Evolutionary conservation across 83 land plant genomes (phyloP), one percentile per base, ranked within the genome.

Genomic region (Picea abies): DNA sequence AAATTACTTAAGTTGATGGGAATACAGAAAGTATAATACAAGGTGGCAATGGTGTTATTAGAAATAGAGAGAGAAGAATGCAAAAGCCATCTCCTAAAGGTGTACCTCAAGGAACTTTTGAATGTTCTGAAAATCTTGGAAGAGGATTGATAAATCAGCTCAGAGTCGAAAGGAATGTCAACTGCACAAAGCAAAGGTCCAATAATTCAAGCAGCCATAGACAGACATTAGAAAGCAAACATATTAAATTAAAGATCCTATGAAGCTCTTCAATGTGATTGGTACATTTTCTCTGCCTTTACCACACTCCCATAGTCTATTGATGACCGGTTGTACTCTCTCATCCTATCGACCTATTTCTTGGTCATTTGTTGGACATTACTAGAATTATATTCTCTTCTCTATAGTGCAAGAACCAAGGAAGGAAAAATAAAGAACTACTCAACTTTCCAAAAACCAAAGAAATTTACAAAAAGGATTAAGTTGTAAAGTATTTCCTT

Each of bases 101-200:
- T 78, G 49, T 78, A 26, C 63, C 63, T 58, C 39, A 78, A 56
- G 35, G 39, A 22, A 78, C 41, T 60, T 56, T 60, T 78, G 20
- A 15, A 78, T 32, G 9, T 19, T 32, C 62, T 60, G 11, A 78
- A 26, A 4, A 44, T 73, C 58, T 19, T n/a, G 25, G 25, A 73
- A 5, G 47, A 10, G 58, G 26, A 73, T 32, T 32, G 35, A 32
- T 32, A 32, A 32, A 32, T 32, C 35, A 1, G 35, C 1, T 32
- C 35, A 32, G 35, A 32, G 35, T 32, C 35, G 2, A 32, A 32
- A 32, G 35, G 35, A 32, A 32, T 32, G 35, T 32, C 35, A 32
- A 32, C 35, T 32, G 35, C 1, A 32, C 35, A 32, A 32, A 32
- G 35, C 0, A 32, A 32, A 32, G 35, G 35, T 32, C 35, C 35